These are phyloP conservation scores for Fragilaria radians DNA, from an alignment of 108 stramenopile species.

Conservation along the genomic window DNA sequence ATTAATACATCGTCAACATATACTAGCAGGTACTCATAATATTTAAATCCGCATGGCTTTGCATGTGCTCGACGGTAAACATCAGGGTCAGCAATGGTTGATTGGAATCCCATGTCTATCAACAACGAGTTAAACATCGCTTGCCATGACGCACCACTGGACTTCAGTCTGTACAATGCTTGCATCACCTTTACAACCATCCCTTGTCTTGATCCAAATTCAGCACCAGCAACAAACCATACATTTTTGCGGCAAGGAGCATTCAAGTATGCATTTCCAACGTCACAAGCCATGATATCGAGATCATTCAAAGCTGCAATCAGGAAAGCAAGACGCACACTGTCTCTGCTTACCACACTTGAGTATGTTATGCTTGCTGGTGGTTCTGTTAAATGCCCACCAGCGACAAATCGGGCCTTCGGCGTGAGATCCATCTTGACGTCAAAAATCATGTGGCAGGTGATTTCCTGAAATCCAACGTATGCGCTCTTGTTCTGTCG, in stretches of 20 bases:
- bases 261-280: constrained; percentile 37
- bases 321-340: constrained; percentile 13
- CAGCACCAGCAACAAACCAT: constrained; percentile 18
- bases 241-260: constrained; percentile 25
- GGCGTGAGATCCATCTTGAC: constrained; percentile 26
- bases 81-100: constrained; percentile 9
- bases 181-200: neutral
- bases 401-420: constrained; percentile 23
- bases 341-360: constrained; percentile 12
- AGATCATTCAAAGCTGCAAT: constrained; percentile 22
- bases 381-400: constrained; percentile 12
- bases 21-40: constrained; percentile 14
- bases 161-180: constrained; percentile 35
- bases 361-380: constrained; percentile 21
- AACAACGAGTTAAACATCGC: constrained; percentile 5
- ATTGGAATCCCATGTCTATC: constrained; percentile 8
- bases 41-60: constrained; percentile 7
- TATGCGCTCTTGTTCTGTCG: neutral
- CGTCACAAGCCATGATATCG: constrained; percentile 21
- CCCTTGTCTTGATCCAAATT: constrained; percentile 18
- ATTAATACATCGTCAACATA: constrained; percentile 19
- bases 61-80: neutral
- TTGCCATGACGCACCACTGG: constrained; percentile 22
- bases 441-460: constrained; percentile 20
- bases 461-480: constrained; percentile 11